Evolutionary conservation across 371 early-diverging fungal genomes (phyloP).

Genomic region (Circinella umbellata): DNA sequence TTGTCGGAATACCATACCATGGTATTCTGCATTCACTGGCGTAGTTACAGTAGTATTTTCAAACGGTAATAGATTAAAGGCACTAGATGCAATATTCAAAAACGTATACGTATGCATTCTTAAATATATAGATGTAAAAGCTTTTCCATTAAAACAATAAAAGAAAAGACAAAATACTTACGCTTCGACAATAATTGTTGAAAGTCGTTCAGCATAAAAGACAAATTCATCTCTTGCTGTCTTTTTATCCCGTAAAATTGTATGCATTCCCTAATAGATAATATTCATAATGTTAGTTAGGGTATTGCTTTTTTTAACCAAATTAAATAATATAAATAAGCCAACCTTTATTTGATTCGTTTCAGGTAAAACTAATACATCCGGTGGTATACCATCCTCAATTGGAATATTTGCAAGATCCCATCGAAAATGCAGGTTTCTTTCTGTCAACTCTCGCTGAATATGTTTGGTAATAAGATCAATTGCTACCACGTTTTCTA

Average conservation of each 20-base stretch:
- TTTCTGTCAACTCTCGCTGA: conserved; percentile 79
- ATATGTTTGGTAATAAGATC: conserved; percentile 90
- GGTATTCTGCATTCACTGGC: conserved; percentile 63
- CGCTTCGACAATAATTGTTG: conserved; percentile 84
- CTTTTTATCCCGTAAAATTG: conserved; percentile 78
- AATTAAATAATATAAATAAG: no score
- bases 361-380: conserved; percentile 57
- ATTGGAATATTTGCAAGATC: conserved; percentile 55
- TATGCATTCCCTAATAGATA: conserved; percentile 71
- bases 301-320: neutral
- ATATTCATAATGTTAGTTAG: neutral
- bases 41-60: conserved; percentile 57
- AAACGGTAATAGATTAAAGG: conserved; percentile 68
- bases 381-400: conserved; percentile 50
- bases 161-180: conserved; percentile 23
- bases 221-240: conserved; percentile 87
- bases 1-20: conserved; percentile 54
- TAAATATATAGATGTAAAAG: no score
- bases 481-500: conserved; percentile 91
- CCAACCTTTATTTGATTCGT: conserved; percentile 70
- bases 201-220: conserved; percentile 87
- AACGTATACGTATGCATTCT: no score
- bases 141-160: no score
- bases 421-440: conserved; percentile 70
- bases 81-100: conserved; percentile 36